A percentile compares a stretch with the other conserved stretches of the same genome.
phyloP scores from a whole-genome alignment of 257 asterid species.

The Gentiana dahurica region DNA sequence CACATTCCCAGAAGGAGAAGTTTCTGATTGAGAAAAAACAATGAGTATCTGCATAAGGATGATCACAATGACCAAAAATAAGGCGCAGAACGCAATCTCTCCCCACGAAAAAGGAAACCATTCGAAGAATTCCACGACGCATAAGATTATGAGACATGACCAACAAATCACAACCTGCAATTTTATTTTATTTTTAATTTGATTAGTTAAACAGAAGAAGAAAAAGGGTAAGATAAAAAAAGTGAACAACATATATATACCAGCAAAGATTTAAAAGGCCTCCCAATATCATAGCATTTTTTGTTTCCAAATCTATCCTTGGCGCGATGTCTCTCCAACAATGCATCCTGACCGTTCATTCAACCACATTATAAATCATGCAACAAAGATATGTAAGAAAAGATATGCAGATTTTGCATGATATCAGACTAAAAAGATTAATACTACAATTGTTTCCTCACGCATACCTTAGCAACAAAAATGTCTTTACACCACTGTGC shows the following conservation, averaged over 20 bases:
- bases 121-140: conserved; percentile 29
- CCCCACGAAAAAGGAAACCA: conserved; percentile 58
- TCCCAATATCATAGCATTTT: conserved; percentile 34
- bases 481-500: conserved; percentile 89
- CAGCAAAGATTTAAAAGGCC: conserved; percentile 58
- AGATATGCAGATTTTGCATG: too few species aligned
- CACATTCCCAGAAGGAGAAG: conserved; percentile 30
- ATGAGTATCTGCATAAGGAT: conserved; percentile 69
- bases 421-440: too few species aligned
- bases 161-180: conserved; percentile 55
- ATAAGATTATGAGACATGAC: conserved; percentile 45
- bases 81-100: conserved; percentile 41
- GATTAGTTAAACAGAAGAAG: neutral
- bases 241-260: conserved; percentile 21
- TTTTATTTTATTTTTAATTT: neutral
- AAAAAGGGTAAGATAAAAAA: neutral
- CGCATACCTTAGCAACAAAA: conserved; percentile 67
- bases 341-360: conserved; percentile 37
- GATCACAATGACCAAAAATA: conserved; percentile 41
- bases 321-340: conserved; percentile 63
- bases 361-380: neutral
- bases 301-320: conserved; percentile 46
- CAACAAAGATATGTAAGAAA: too few species aligned
- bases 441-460: too few species aligned
- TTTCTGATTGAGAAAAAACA: conserved; percentile 55